phyloP scores from a whole-genome alignment of 2,329 filamentous ascomycete genomes.

The Fusarium sp. region DNA sequence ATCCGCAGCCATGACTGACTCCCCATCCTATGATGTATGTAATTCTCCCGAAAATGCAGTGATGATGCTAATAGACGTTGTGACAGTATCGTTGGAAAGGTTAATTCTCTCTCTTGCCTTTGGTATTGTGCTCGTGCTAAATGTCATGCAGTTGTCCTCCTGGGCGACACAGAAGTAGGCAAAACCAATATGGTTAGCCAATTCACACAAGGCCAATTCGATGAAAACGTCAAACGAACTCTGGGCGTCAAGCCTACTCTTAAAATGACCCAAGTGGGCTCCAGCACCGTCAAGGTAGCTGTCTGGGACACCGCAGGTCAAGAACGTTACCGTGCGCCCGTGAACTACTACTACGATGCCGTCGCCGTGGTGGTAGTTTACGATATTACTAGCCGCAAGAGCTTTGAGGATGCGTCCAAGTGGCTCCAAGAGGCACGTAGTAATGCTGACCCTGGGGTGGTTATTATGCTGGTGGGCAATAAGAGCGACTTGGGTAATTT shows the following conservation, averaged over 20 bases:
- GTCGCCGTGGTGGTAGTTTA: not conserved
- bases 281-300: not conserved
- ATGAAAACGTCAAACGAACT: not conserved
- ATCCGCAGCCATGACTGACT: not conserved
- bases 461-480: slow-evolving; percentile 1
- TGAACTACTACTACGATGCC: not conserved
- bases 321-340: not conserved
- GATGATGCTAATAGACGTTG: not conserved
- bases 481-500: not conserved
- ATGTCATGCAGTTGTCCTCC: not conserved
- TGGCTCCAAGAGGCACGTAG: not conserved
- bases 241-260: slow-evolving; percentile 5
- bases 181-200: slow-evolving; percentile 13
- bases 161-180: slow-evolving; percentile 5
- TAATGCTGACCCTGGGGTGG: not conserved
- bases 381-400: slow-evolving; percentile 1
- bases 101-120: too few species aligned
- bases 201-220: not conserved
- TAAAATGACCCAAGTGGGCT: slow-evolving; percentile 1
- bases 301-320: slow-evolving; percentile 12
- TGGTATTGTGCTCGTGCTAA: too few species aligned
- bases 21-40: not conserved
- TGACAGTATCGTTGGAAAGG: not conserved
- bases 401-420: not conserved
- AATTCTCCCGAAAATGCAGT: not conserved